Conservation (phyloP, 1,284 basidiomycete genomes). For the Cryptococcus sp. region DNA sequence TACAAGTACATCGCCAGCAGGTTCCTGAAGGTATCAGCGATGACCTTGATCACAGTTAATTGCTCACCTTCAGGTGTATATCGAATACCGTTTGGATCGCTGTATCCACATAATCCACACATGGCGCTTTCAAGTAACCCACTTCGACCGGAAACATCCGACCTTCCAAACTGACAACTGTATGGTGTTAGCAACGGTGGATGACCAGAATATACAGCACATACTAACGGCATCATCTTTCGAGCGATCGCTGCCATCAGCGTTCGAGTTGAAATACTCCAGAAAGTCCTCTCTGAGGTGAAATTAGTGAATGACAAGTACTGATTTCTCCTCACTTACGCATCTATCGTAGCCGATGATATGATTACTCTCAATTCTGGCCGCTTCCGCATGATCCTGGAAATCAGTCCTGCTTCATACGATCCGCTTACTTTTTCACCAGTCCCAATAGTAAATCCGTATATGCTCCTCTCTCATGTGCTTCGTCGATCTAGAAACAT, state of each 20-base stretch:
- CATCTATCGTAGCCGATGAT: conserved; percentile 93
- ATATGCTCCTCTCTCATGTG: conserved; percentile 90
- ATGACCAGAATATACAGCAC: conserved; percentile 3
- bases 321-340: conserved; percentile 45
- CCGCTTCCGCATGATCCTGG: conserved; percentile 79
- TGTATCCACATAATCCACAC: conserved; percentile 72
- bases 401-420: conserved; percentile 5
- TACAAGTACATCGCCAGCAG: conserved; percentile 78
- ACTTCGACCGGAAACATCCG: conserved; percentile 87
- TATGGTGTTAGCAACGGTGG: conserved; percentile 51
- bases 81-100: conserved; percentile 81
- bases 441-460: conserved; percentile 91
- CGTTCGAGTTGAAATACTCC: conserved; percentile 72
- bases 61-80: conserved; percentile 71
- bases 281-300: conserved; percentile 60
- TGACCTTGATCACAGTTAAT: not conserved
- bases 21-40: conserved; percentile 52
- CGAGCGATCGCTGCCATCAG: conserved; percentile 40
- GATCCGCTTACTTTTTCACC: conserved; percentile 68
- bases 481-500: conserved; percentile 77
- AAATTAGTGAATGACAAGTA: conserved; percentile 1
- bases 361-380: conserved; percentile 84
- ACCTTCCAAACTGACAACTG: conserved; percentile 84
- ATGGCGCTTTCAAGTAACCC: conserved; percentile 67
- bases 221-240: conserved; percentile 46